phyloP scores from a whole-genome alignment of 805 yeast species.

The Candida loeiensis region DNA sequence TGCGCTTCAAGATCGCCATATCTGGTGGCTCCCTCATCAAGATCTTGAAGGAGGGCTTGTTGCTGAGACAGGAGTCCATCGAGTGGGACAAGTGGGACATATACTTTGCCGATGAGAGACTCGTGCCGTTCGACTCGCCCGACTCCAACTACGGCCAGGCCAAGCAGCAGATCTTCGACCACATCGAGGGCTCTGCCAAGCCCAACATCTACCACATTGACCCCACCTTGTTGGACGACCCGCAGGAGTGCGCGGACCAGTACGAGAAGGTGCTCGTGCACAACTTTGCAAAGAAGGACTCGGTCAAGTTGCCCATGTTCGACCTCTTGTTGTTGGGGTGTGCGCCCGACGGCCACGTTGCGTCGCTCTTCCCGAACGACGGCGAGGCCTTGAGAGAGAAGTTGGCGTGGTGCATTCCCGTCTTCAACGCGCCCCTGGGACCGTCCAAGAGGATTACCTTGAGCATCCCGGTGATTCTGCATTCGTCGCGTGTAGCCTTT shows the following conservation, averaged over 20 bases:
- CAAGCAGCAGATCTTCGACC: slow-evolving; percentile 75
- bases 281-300: slow-evolving; percentile 93
- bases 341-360: slow-evolving; percentile 98
- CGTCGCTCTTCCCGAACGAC: slow-evolving; percentile 92
- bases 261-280: slow-evolving; percentile 83
- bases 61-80: slow-evolving; percentile 65
- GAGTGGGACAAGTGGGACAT: slow-evolving; percentile 95
- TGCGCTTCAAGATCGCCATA: slow-evolving; percentile 83
- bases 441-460: slow-evolving; percentile 83
- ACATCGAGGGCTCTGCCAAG: slow-evolving; percentile 46
- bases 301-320: slow-evolving; percentile 92
- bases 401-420: slow-evolving; percentile 94
- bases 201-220: slow-evolving; percentile 86
- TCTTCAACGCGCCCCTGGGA: slow-evolving; percentile 85
- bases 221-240: slow-evolving; percentile 67
- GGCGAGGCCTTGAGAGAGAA: slow-evolving; percentile 80
- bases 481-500: slow-evolving; percentile 86
- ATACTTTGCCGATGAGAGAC: slow-evolving; percentile 93
- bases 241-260: slow-evolving; percentile 90
- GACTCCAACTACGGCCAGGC: slow-evolving; percentile 91
- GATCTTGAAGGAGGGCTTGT: slow-evolving; percentile 81
- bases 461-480: slow-evolving; percentile 92
- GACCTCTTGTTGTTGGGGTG: slow-evolving; percentile 90
- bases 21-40: slow-evolving; percentile 91
- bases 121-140: slow-evolving; percentile 79